Evolutionary conservation across 495 filamentous ascomycete species (phyloP), one percentile per base, ranked within the genome.

Genomic region (Aspergillus taichungensis): DNA sequence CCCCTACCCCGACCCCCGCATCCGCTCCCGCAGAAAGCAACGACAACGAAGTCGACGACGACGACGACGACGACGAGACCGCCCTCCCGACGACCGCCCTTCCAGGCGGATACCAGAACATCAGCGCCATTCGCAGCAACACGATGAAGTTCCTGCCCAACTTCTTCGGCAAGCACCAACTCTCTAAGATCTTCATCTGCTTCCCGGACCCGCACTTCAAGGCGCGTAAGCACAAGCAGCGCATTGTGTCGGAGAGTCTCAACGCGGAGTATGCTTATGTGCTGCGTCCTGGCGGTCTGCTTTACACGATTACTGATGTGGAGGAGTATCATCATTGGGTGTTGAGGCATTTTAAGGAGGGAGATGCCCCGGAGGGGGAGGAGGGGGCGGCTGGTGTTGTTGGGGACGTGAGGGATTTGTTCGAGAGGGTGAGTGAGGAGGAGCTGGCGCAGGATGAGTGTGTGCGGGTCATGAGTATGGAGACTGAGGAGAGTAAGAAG

Each of bases 191-290:
- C 60, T 98, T 96, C 63, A 85, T 98, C 58, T 96, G 92, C 70
- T 98, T 98, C 66, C 92, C 92, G 0, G 92, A 98, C 58, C 92
- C 92, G 49, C 92, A 98, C 62, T 98, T 98, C 73, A 98, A 98
- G 69, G 78, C 84, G 18, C 80, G 91, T 40, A 98, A 98, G 68
- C 94, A 95, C 67, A 98, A 97, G 65, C 88, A 88, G 44, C 71
- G 92, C 6, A 98, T 98, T 56, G 83, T 98, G 14, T 88, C 85
- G n/a, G 73, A 84, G 39, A 86, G 84, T 5, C 69, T 98, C 45
- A 87, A 85, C 54, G 84, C 87, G 0, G 92, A 98, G 64, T 98
- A 98, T 63, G 92, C 92, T 1, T 98, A 86, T 59, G 84, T 85
- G 7, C 54, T 98, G 49, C 71, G 73, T 39, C 88, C 88, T 0